Conservation (phyloP, 139 green algal genomes). For the Pleodorina starrii region DNA sequence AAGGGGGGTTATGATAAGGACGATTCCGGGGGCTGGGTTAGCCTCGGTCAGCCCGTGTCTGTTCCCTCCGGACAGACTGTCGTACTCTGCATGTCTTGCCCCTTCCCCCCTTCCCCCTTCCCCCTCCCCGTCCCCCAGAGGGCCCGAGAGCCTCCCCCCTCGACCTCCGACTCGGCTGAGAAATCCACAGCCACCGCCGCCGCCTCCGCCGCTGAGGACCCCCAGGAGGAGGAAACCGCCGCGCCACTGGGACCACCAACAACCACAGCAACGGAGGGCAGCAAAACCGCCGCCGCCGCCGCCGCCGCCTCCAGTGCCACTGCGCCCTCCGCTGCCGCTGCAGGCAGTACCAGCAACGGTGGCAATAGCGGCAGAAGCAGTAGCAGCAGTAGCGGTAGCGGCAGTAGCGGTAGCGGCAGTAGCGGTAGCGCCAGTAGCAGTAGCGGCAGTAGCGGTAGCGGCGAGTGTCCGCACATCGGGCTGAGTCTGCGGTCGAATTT, state of each 20-base stretch:
- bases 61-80: too few relatives aligned
- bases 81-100: too few relatives aligned
- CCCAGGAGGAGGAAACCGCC: neutral
- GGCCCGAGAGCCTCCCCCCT: too few relatives aligned
- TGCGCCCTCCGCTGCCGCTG: neutral
- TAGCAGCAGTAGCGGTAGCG: neutral
- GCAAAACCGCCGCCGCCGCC: neutral
- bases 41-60: too few relatives aligned
- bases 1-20: too few relatives aligned
- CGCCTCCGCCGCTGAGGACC: too few relatives aligned
- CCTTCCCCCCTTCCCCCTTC: too few relatives aligned
- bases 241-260: neutral
- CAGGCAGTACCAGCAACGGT: neutral
- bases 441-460: neutral
- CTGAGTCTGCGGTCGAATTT: conserved; percentile 64
- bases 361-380: neutral
- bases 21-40: neutral
- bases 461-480: conserved; percentile 65
- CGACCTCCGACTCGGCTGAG: too few relatives aligned
- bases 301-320: neutral
- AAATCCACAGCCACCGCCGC: too few relatives aligned
- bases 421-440: neutral
- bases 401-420: neutral
- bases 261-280: too few relatives aligned
- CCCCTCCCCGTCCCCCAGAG: too few relatives aligned